These are phyloP conservation scores for Spencermartinsiella ligniputridi DNA, from an alignment of 1,139 yeast species.

Conservation along the genomic window DNA sequence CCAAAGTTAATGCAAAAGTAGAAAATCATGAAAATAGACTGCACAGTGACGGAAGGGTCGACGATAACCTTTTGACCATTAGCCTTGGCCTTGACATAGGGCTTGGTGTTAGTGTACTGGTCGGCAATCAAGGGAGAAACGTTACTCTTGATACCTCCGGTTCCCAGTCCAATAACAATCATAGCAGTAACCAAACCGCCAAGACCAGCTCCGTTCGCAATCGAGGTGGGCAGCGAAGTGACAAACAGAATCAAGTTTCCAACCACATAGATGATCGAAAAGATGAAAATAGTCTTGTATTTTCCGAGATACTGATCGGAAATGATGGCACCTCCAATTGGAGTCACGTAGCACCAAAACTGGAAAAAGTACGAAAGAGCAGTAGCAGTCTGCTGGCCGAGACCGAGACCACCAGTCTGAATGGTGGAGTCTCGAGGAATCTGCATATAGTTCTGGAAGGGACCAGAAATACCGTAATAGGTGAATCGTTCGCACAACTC, in stretches of 20 bases:
- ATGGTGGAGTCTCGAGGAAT: conserved; percentile 34
- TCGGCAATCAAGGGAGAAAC: conserved; percentile 77
- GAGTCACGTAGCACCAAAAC: conserved; percentile 80
- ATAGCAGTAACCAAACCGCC: conserved; percentile 57
- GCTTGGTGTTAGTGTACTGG: conserved; percentile 56
- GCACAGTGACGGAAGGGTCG: conserved; percentile 67
- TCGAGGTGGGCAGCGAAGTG: conserved; percentile 65
- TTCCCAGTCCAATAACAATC: conserved; percentile 67
- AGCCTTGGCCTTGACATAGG: conserved; percentile 54
- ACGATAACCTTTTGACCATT: conserved; percentile 64
- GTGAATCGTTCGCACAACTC: conserved; percentile 82
- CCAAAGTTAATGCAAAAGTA: conserved; percentile 82
- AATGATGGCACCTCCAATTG: conserved; percentile 70
- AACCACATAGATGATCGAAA: conserved; percentile 54
- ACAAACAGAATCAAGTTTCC: conserved; percentile 63
- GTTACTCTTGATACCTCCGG: conserved; percentile 80
- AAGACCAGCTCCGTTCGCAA: conserved; percentile 43
- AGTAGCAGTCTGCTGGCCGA: conserved; percentile 63
- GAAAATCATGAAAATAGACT: conserved; percentile 70
- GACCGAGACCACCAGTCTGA: conserved; percentile 58
- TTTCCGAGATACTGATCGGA: conserved; percentile 76
- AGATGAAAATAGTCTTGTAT: conserved; percentile 61
- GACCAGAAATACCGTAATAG: conserved; percentile 75
- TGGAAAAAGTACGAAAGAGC: conserved; percentile 74
- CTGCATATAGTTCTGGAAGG: conserved; percentile 78